Percentiles rank a stretch among this genome's conserved stretches.
These are phyloP conservation scores for Salix exigua DNA, from an alignment of 345 rosid species.

Conservation along the genomic window DNA sequence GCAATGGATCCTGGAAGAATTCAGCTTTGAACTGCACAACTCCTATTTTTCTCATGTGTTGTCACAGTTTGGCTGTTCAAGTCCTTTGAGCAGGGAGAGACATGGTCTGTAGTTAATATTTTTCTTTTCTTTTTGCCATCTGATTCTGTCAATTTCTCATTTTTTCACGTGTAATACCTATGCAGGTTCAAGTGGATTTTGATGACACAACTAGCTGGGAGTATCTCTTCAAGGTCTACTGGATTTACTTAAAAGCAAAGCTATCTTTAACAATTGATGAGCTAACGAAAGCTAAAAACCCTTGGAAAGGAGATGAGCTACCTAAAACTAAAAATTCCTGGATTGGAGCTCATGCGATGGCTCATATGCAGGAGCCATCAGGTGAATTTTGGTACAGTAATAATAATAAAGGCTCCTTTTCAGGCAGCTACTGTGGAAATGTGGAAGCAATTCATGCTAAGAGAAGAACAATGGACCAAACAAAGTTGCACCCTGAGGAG, in stretches of 20 bases:
- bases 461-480: constrained; percentile 48
- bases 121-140: no score
- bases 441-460: constrained; percentile 41
- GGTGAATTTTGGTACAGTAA: constrained; percentile 30
- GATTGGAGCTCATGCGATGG: constrained; percentile 26
- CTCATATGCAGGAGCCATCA: constrained; percentile 24
- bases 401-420: constrained; percentile 27
- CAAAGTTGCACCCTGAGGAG: constrained; percentile 28
- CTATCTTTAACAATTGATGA: constrained; percentile 64
- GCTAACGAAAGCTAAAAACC: constrained; percentile 69
- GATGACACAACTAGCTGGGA: constrained; percentile 97
- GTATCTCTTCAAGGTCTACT: constrained; percentile 91
- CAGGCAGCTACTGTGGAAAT: constrained; percentile 31
- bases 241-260: constrained; percentile 71
- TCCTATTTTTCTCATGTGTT: no score
- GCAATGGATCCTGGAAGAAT: no score
- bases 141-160: neutral
- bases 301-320: constrained; percentile 53
- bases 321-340: constrained; percentile 23
- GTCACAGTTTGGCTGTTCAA: no score
- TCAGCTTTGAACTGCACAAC: no score
- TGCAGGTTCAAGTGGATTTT: constrained; percentile 93
- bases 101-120: no score
- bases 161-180: constrained; percentile 5
- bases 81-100: no score